A percentile compares a stretch with the other conserved stretches of the same genome.
phyloP scores from a whole-genome alignment of 371 early-diverging fungal genomes.

The Mucor sp. region DNA sequence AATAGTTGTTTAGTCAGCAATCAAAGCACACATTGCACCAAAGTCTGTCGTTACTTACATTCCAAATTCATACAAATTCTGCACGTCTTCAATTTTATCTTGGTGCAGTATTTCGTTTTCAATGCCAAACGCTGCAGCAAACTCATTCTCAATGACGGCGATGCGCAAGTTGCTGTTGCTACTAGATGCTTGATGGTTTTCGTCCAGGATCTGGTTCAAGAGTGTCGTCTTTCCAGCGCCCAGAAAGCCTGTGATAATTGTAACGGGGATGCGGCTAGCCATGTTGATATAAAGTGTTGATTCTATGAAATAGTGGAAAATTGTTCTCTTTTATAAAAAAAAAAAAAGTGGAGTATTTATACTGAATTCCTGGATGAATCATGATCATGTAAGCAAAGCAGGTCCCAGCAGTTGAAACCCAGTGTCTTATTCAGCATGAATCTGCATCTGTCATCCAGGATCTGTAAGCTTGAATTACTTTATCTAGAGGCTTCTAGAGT shows the following conservation, averaged over 20 bases:
- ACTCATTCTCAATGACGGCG: conserved; percentile 41
- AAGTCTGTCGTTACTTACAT: conserved; percentile 13
- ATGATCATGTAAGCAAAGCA: no score
- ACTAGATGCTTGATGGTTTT: conserved; percentile 1
- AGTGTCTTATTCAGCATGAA: no score
- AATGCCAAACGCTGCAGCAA: conserved; percentile 45
- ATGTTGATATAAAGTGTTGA: background rate
- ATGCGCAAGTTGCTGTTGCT: conserved; percentile 7
- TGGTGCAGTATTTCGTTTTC: conserved; percentile 40
- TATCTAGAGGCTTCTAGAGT: no score
- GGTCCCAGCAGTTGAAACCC: no score
- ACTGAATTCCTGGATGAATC: background rate
- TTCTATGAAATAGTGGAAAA: background rate
- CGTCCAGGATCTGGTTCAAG: conserved; percentile 14
- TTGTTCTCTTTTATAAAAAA: background rate
- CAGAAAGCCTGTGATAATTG: conserved; percentile 32
- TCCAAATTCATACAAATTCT: conserved; percentile 43
- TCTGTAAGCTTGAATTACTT: no score
- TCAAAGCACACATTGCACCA: background rate
- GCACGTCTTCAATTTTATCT: conserved; percentile 28
- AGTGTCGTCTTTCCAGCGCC: conserved; percentile 30
- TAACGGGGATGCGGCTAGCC: conserved; percentile 26
- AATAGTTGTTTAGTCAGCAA: background rate
- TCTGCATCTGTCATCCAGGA: no score
- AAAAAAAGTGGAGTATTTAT: background rate